Evolutionary conservation across 345 rosid species (phyloP), one percentile per base, ranked within the genome.

Genomic region (Iberis pinnata): DNA sequence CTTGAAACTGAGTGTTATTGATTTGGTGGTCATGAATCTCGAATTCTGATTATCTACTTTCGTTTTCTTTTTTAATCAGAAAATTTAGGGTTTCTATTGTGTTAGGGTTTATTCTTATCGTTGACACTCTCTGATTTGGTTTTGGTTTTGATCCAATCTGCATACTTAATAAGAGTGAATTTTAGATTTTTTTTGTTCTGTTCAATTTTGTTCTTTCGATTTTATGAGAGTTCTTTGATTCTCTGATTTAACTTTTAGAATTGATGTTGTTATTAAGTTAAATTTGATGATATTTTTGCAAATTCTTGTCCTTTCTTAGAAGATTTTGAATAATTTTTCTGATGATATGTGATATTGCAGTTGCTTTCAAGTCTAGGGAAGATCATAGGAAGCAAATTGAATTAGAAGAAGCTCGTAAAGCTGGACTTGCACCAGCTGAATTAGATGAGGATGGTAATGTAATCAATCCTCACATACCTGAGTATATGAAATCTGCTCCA

Each of bases 391-490:
- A 82, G 59, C 89, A 72, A 36, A 37, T 71, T 8, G 86, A 82
- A 70, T 62, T 83, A 50, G 82, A 78, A 52, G 83, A 80, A 63
- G 86, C 86, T 0, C 77, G 90, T 22, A 80, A 22, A 22, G 25
- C 25, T 22, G 25, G 25, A 22, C 25, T 22, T 22, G 25, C 25
- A 2, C 25, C 25, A 0, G 86, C 86, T 18, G 90, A 83, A 60
- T 72, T 83, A 16, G 90, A 83, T 42, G 86, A 80, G 27, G 90
- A 76, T 74, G 90, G 90, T n/a, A 82, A 78, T 19, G 84, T 75
- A 40, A 82, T 82, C 17, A 82, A 82, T 50, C 90, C 84, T 53
- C 90, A 80, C 41, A 83, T 80, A 43, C 90, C 90, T 29, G 82
- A 80, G 73, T 78, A 83, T 51, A 80, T 80, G 90, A 78, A 83